A percentile compares a stretch with the other conserved stretches of the same genome.
phyloP scores from a whole-genome alignment of 352 stramenopile genomes.

The Globisporangium megalacanthum region DNA sequence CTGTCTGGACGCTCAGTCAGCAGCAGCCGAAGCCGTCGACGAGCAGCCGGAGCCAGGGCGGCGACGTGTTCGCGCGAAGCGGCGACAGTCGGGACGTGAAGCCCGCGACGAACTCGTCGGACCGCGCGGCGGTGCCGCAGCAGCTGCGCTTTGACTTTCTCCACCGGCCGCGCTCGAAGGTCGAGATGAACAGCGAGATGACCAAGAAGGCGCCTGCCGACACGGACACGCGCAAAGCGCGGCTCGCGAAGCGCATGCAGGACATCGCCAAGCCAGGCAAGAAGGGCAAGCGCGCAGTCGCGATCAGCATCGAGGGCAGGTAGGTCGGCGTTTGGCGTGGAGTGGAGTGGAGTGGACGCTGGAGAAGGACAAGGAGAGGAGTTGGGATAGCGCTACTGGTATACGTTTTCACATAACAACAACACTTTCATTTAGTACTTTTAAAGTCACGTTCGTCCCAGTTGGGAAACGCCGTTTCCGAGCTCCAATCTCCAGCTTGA shows the following conservation, averaged over 20 bases:
- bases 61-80: conserved; percentile 48
- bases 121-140: conserved; percentile 65
- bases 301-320: conserved; percentile 79
- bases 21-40: conserved; percentile 40
- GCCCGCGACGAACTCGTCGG: conserved; percentile 33
- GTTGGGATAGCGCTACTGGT: neutral
- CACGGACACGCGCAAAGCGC: conserved; percentile 72
- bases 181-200: conserved; percentile 56
- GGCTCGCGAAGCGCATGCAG: conserved; percentile 83
- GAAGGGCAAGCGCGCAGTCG: conserved; percentile 68
- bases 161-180: conserved; percentile 76
- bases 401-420: too few relatives aligned
- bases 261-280: conserved; percentile 74
- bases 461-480: too few relatives aligned
- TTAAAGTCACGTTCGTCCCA: too few relatives aligned
- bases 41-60: conserved; percentile 18
- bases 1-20: conserved; percentile 12
- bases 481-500: too few relatives aligned
- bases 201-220: conserved; percentile 53
- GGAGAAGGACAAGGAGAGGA: neutral
- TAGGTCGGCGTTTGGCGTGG: conserved; percentile 15
- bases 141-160: conserved; percentile 81
- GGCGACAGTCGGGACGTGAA: conserved; percentile 28
- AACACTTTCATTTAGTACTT: too few relatives aligned
- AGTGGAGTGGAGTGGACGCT: too few relatives aligned